These are phyloP conservation scores for Trametes punicea DNA, from an alignment of 768 basidiomycete genomes.

Conservation along the genomic window DNA sequence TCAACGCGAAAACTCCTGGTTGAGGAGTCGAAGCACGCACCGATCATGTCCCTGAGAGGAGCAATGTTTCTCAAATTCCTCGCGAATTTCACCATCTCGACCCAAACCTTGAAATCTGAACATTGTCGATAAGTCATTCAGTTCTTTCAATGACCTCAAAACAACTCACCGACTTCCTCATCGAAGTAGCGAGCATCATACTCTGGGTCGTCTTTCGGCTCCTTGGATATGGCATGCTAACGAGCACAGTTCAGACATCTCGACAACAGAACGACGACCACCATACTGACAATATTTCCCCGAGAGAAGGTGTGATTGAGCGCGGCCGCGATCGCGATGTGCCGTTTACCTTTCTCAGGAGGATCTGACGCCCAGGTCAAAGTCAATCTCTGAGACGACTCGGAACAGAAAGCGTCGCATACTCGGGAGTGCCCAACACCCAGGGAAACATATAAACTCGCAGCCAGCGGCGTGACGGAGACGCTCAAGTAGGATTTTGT, in stretches of 20 bases:
- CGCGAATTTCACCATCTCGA: constrained; percentile 31
- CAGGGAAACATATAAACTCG: constrained; percentile 34
- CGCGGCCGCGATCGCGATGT: constrained; percentile 36
- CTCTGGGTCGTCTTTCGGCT: constrained; percentile 28
- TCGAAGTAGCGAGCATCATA: constrained; percentile 35
- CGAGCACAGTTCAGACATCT: background rate
- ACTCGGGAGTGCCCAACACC: constrained; percentile 26
- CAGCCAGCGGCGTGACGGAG: constrained; percentile 28
- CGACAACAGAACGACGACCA: background rate
- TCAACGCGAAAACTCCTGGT: background rate
- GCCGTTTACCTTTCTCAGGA: constrained; percentile 39
- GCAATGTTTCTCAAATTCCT: constrained; percentile 23
- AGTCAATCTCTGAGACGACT: background rate
- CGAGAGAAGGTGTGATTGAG: constrained; percentile 47
- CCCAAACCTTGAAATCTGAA: constrained; percentile 29
- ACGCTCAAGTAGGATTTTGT: constrained; percentile 36
- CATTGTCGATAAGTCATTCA: background rate
- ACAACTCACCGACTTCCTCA: constrained; percentile 27
- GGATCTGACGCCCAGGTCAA: constrained; percentile 23
- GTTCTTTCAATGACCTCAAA: background rate
- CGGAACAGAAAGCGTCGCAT: constrained; percentile 5
- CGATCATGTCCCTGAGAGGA: constrained; percentile 28
- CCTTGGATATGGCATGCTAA: constrained; percentile 30
- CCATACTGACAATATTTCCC: constrained; percentile 43
- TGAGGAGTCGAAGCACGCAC: constrained; percentile 2